These are phyloP conservation scores for Coniochaeta ligniaria DNA, from an alignment of 2,329 filamentous ascomycete species.

Conservation along the genomic window DNA sequence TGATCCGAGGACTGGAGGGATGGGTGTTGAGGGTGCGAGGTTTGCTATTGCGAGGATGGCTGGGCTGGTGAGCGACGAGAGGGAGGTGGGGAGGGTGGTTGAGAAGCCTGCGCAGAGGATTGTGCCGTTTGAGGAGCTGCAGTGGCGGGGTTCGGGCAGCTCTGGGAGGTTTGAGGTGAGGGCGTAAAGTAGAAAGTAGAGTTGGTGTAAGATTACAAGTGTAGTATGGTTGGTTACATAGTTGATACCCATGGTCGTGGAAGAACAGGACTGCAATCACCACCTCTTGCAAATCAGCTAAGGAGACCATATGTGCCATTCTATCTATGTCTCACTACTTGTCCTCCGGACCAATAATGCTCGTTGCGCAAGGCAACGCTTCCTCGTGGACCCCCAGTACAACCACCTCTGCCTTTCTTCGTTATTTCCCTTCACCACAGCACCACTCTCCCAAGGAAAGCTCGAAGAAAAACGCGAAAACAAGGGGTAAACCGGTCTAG, in stretches of 20 bases:
- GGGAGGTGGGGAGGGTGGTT: constrained; percentile 3
- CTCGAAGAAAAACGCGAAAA: background rate
- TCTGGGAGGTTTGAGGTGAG: constrained; percentile 4
- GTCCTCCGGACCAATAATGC: background rate
- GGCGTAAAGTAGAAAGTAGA: background rate
- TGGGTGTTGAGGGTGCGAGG: constrained; percentile 23
- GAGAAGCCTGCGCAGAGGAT: constrained; percentile 9
- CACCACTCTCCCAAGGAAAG: background rate
- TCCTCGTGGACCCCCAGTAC: background rate
- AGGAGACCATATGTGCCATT: background rate
- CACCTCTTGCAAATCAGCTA: background rate
- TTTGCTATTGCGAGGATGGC: constrained; percentile 25
- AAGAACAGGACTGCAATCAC: background rate
- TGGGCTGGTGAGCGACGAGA: constrained; percentile 18
- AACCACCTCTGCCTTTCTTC: background rate
- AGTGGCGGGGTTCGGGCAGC: constrained; percentile 6
- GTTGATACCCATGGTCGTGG: background rate
- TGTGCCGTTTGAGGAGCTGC: constrained; percentile 26
- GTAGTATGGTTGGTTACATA: background rate
- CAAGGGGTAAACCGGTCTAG: background rate
- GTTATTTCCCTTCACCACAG: background rate
- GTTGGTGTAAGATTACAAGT: background rate
- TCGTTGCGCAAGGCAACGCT: background rate
- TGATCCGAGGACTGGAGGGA: constrained; percentile 15
- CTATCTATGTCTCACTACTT: background rate